Evolutionary conservation across 2,329 filamentous ascomycete species (phyloP).

Genomic region (Botrytis byssoidea): DNA sequence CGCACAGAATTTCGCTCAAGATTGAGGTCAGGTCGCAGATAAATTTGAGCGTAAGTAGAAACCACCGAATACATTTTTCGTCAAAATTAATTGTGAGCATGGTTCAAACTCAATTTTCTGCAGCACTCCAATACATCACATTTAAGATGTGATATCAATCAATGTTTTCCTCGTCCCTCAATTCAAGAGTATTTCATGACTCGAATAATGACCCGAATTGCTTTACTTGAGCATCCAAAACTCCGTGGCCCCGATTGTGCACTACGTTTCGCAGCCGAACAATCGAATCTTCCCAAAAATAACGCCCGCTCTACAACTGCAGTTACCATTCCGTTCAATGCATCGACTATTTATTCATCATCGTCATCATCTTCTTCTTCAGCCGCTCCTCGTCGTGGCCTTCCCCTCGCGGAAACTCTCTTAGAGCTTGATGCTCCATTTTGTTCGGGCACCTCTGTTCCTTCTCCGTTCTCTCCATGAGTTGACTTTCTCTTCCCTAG

Average conservation of each 20-base stretch:
- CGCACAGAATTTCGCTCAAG: background rate
- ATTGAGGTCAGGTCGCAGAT: background rate
- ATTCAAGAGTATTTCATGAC: background rate
- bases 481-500: conserved; percentile 40
- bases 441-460: conserved; percentile 27
- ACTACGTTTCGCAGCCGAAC: background rate
- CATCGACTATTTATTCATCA: background rate
- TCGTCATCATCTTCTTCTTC: conserved; percentile 15
- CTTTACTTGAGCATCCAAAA: background rate
- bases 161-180: background rate
- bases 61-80: background rate
- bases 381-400: background rate
- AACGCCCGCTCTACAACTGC: background rate
- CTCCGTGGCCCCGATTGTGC: background rate
- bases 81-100: background rate
- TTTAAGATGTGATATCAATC: background rate
- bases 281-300: background rate
- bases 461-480: conserved; percentile 27
- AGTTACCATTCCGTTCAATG: background rate
- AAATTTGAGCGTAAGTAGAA: too few species aligned
- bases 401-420: background rate
- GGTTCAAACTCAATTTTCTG: background rate
- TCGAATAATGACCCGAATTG: background rate
- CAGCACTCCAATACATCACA: background rate
- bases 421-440: conserved; percentile 22